Evolutionary conservation across 2,329 filamentous ascomycete genomes (phyloP), one percentile per base, ranked within the genome.

Genomic region (Aspergillus proliferans): DNA sequence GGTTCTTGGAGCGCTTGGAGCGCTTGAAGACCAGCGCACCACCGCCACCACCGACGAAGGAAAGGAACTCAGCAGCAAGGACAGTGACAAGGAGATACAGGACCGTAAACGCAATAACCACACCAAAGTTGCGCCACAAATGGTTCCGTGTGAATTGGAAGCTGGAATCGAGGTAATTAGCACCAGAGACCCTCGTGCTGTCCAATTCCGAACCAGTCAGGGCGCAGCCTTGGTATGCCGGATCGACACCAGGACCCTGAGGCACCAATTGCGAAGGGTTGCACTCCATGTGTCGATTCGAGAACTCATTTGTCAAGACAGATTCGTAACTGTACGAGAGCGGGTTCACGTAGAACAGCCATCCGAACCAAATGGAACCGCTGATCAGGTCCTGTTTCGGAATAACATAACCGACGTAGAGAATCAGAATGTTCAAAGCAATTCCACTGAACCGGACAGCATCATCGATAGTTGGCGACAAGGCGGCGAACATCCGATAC

Each of bases 81-180:
- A 86, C 78, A 0, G 87, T 92, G 26, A 92, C 68, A 9, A 84
- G 56, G 10, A 94, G 79, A 61, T 92, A 94, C 4, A 89, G 76
- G 1, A 88, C 74, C 1, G 82, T 80, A 56, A 88, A 93, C 0
- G 85, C 87, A 56, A 91, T 82, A 1, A 93, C 69, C 3, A 91
- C 83, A 28, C 85, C 87, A 59, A 87, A 89, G 63, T 92, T 90
- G 3, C 87, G 82, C 75, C 83, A 86, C 0, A 85, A 66, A 58
- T 86, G 75, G 22, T 68, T 70, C 15, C 81, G 71, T 0, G 75
- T 75, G 58, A 84, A 85, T 41, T 76, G 70, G 64, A 79, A 86
- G 6, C 75, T 75, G 0, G 73, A 72, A 8, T 70, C 56, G 2
- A 85, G 61, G 57, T 85, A 87, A 19, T 69, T 68, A 2, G 72